Evolutionary conservation across 768 basidiomycete species (phyloP).

Genomic region (Mycena venus): DNA sequence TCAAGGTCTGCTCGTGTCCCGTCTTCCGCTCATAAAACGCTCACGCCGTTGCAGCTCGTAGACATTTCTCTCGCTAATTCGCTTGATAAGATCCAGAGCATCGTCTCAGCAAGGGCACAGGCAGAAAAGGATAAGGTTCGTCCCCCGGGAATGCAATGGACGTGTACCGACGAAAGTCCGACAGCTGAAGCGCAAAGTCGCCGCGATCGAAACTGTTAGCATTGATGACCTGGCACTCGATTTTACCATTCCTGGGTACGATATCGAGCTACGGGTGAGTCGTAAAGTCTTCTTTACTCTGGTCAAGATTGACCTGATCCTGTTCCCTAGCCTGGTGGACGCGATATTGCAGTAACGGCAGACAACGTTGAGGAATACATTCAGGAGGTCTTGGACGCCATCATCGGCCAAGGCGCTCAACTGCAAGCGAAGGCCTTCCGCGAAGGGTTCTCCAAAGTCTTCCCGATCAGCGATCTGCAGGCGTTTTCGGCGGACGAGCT

Average conservation of each 20-base stretch:
- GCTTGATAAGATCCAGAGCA: slow-evolving; percentile 80
- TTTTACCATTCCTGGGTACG: slow-evolving; percentile 96
- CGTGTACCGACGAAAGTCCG: neutral
- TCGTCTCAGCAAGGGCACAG: slow-evolving; percentile 62
- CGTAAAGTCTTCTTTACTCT: neutral
- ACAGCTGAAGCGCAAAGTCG: slow-evolving; percentile 69
- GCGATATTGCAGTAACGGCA: slow-evolving; percentile 83
- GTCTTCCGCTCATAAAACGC: neutral
- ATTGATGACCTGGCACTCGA: slow-evolving; percentile 94
- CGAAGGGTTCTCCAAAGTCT: slow-evolving; percentile 96
- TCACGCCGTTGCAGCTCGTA: slow-evolving; percentile 68
- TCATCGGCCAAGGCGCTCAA: slow-evolving; percentile 84
- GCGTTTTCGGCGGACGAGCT: slow-evolving; percentile 96
- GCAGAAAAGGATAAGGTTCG: slow-evolving; percentile 69
- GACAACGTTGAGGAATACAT: slow-evolving; percentile 94
- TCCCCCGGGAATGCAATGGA: neutral
- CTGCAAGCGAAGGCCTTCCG: slow-evolving; percentile 92
- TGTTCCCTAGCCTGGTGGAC: slow-evolving; percentile 76
- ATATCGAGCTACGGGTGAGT: slow-evolving; percentile 89
- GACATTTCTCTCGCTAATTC: slow-evolving; percentile 91
- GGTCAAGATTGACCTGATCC: neutral
- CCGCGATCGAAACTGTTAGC: slow-evolving; percentile 70
- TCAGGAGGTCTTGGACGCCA: slow-evolving; percentile 86
- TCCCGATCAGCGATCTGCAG: slow-evolving; percentile 90
- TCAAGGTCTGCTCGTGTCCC: slow-evolving; percentile 73